Conservation (phyloP, 139 green algal genomes). For the Dunaliella primolecta region DNA sequence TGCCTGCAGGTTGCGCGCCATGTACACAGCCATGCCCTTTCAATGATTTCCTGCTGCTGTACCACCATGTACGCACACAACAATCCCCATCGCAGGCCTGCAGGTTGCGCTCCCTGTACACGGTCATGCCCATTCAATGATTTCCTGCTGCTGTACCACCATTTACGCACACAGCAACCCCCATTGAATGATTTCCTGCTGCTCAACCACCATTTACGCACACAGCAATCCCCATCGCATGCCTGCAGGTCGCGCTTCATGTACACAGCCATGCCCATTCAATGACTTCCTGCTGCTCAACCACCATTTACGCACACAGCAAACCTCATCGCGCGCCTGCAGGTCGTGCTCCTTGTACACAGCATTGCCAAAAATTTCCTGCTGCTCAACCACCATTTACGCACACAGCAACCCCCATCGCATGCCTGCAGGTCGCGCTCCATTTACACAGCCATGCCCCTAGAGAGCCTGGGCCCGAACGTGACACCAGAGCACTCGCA, state of each 20-base stretch:
- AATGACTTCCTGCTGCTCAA: background rate
- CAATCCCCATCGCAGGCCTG: background rate
- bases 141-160: background rate
- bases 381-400: too few species aligned
- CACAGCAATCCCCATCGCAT: too few species aligned
- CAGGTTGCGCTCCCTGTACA: background rate
- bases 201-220: too few species aligned
- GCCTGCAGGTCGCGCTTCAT: slow-evolving; percentile 52
- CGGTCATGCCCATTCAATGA: background rate
- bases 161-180: slow-evolving; percentile 78
- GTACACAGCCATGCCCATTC: slow-evolving; percentile 85
- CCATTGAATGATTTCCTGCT: slow-evolving; percentile 34
- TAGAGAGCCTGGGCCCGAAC: slow-evolving; percentile 35
- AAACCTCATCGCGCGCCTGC: too few species aligned
- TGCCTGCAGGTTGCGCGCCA: slow-evolving; percentile 38
- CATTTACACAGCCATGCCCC: slow-evolving; percentile 90
- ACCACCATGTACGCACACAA: too few species aligned
- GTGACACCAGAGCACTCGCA: slow-evolving; percentile 12
- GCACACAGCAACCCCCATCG: too few species aligned
- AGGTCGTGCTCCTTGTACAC: background rate
- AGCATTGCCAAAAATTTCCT: background rate
- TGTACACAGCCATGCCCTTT: slow-evolving; percentile 89
- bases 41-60: background rate
- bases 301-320: too few species aligned
- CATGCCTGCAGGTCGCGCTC: slow-evolving; percentile 34